Evolutionary conservation across 1,284 basidiomycete species (phyloP).

Genomic region (Naganishia albida): DNA sequence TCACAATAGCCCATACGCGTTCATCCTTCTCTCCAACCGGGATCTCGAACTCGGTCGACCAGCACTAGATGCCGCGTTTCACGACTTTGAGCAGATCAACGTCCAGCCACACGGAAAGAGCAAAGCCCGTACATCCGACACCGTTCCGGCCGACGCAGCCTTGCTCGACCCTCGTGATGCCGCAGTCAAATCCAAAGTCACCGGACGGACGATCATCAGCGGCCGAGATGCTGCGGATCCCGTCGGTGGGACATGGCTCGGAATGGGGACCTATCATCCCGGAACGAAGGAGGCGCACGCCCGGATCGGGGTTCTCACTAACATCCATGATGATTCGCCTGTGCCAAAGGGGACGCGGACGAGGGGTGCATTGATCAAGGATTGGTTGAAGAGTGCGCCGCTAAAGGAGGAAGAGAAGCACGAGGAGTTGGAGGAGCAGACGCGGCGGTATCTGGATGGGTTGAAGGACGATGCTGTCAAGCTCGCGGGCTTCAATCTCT

Average conservation of each 20-base stretch:
- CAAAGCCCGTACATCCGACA: neutral
- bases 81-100: conserved; percentile 42
- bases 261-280: conserved; percentile 5
- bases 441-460: conserved; percentile 18
- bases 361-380: conserved; percentile 9
- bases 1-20: conserved; percentile 14
- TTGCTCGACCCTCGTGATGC: neutral
- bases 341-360: conserved; percentile 18
- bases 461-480: conserved; percentile 22
- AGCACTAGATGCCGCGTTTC: conserved; percentile 47
- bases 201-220: conserved; percentile 5
- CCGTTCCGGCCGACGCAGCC: neutral
- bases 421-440: neutral
- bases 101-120: conserved; percentile 8
- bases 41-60: conserved; percentile 51
- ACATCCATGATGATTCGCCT: conserved; percentile 41
- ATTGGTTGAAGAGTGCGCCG: conserved; percentile 12
- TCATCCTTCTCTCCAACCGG: conserved; percentile 49
- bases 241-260: conserved; percentile 33
- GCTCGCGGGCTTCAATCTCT: conserved; percentile 49
- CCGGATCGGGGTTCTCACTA: conserved; percentile 50
- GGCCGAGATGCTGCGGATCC: conserved; percentile 27
- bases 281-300: conserved; percentile 35
- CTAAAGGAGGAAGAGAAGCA: neutral
- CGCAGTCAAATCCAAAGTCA: neutral